A percentile compares a stretch with the other conserved stretches of the same genome.
Evolutionary conservation across 345 rosid genomes (phyloP).

Genomic region (Eucalyptus regnans): DNA sequence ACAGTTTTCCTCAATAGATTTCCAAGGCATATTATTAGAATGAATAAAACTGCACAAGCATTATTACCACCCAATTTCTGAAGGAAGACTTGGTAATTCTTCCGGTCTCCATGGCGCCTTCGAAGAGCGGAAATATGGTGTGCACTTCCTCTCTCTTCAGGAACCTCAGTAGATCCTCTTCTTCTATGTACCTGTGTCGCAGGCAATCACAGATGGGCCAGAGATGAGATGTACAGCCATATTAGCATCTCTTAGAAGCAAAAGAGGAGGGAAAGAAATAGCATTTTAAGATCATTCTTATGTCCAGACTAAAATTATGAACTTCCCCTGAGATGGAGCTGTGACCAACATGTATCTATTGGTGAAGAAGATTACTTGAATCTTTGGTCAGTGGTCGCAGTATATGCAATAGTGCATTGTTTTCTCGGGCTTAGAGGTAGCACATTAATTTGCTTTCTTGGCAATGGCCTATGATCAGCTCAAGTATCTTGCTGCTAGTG

Average conservation of each 20-base stretch:
- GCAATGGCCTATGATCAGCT: background rate
- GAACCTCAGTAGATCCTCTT: constrained; percentile 35
- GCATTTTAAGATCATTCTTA: background rate
- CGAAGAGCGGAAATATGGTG: constrained; percentile 40
- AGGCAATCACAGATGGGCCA: background rate
- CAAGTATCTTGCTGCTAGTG: background rate
- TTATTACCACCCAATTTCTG: constrained; percentile 39
- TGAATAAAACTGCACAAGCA: background rate
- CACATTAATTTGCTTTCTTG: background rate
- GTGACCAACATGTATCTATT: background rate
- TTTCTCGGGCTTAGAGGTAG: background rate
- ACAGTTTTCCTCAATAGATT: background rate
- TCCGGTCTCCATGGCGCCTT: constrained; percentile 35
- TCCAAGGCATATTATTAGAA: background rate
- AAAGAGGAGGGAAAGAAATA: background rate
- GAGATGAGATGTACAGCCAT: background rate
- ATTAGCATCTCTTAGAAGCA: background rate
- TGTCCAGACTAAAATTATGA: background rate
- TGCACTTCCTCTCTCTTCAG: constrained; percentile 20
- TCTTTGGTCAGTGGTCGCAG: background rate
- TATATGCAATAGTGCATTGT: background rate
- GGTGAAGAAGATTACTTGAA: background rate
- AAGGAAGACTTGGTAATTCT: constrained; percentile 34
- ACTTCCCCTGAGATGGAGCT: background rate
- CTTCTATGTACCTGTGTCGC: constrained; percentile 21